These are phyloP conservation scores for Malus hybrid DNA, from an alignment of 331 rosid species.

Conservation along the genomic window DNA sequence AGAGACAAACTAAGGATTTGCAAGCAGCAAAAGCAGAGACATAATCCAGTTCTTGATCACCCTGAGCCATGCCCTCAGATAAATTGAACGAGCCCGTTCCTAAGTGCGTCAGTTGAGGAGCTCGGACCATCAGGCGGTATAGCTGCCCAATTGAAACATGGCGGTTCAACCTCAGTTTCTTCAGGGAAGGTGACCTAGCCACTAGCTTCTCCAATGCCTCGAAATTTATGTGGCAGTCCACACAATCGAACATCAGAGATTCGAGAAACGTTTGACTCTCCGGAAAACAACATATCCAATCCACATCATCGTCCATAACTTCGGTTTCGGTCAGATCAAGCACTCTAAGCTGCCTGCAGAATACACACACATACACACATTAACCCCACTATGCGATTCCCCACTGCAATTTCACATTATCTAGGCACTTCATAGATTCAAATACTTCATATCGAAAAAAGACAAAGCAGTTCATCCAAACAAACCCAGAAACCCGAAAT, in stretches of 20 bases:
- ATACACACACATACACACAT: background rate
- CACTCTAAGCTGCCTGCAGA: constrained; percentile 64
- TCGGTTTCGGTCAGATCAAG: constrained; percentile 76
- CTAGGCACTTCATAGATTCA: background rate
- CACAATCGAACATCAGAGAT: constrained; percentile 70
- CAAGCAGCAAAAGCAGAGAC: constrained; percentile 52
- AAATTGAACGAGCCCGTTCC: constrained; percentile 61
- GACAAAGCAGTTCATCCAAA: background rate
- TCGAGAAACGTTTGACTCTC: constrained; percentile 55
- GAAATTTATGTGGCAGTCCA: constrained; percentile 46
- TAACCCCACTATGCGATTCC: background rate
- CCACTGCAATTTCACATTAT: constrained; percentile 7
- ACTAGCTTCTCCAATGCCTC: constrained; percentile 81
- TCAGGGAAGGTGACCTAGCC: constrained; percentile 69
- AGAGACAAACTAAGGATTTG: constrained; percentile 69
- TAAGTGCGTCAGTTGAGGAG: constrained; percentile 70
- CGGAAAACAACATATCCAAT: constrained; percentile 79
- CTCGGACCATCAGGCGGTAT: constrained; percentile 44
- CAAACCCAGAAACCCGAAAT: background rate
- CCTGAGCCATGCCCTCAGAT: constrained; percentile 28
- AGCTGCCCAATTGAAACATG: constrained; percentile 52
- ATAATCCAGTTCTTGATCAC: constrained; percentile 56
- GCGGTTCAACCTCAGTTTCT: constrained; percentile 61
- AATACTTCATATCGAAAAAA: background rate
- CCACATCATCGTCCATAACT: constrained; percentile 54